Conservation (phyloP, 192 early-diverging fungal species). For the Haplosporangium gracile region DNA sequence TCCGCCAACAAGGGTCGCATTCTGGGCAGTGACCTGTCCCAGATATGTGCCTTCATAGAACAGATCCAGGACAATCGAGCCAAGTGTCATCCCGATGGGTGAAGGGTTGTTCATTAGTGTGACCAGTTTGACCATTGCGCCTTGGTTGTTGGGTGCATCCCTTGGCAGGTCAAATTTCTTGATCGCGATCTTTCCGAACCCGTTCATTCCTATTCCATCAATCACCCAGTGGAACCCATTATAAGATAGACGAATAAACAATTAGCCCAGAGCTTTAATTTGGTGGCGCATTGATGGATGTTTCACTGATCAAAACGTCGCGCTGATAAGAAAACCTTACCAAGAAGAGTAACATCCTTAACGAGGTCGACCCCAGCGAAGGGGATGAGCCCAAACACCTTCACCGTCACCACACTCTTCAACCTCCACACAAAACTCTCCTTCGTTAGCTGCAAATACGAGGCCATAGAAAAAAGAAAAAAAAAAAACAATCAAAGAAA, state of each 20-base stretch:
- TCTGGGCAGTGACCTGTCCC: conserved; percentile 64
- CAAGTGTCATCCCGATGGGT: conserved; percentile 60
- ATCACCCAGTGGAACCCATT: background rate
- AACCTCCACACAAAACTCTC: conserved; percentile 5
- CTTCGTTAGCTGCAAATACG: background rate
- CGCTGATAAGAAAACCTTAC: background rate
- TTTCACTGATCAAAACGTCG: background rate
- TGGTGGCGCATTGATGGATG: background rate
- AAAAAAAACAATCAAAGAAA: background rate
- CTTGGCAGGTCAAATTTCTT: conserved; percentile 36
- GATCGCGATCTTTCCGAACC: conserved; percentile 28
- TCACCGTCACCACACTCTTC: background rate
- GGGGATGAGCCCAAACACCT: background rate
- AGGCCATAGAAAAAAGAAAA: background rate
- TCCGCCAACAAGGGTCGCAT: conserved; percentile 54
- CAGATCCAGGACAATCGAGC: conserved; percentile 49
- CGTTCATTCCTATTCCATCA: conserved; percentile 30
- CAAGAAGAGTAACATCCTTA: conserved; percentile 4
- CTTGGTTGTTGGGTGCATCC: conserved; percentile 60
- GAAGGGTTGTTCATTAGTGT: conserved; percentile 71
- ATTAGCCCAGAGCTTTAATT: background rate
- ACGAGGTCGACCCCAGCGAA: background rate
- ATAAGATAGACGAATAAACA: background rate
- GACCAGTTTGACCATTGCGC: conserved; percentile 67
- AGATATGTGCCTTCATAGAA: conserved; percentile 51